Percentiles rank a stretch among this genome's conserved stretches.
These are phyloP conservation scores for Digitaria exilis DNA, from an alignment of 202 grass and related monocot genomes.

Conservation along the genomic window DNA sequence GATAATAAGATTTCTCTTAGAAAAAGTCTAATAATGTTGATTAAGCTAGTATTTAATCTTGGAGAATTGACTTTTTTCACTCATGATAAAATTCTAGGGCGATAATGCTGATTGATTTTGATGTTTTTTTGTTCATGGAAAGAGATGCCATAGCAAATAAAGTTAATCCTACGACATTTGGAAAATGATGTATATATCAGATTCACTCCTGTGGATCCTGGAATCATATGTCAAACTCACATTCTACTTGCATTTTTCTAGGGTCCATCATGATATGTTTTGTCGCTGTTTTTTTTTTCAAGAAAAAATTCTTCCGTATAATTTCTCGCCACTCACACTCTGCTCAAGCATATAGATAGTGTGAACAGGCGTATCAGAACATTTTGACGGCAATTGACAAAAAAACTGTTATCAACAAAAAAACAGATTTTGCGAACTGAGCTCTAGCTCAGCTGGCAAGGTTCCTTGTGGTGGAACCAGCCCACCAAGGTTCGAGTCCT, in stretches of 20 bases:
- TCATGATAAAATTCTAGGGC: background rate
- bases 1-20: background rate
- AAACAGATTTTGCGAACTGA: too few relatives aligned
- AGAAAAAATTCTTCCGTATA: background rate
- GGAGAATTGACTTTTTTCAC: background rate
- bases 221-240: slow-evolving; percentile 21
- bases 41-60: background rate
- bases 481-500: too few relatives aligned
- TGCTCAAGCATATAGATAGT: too few relatives aligned
- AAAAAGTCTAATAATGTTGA: background rate
- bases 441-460: too few relatives aligned
- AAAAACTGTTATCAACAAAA: too few relatives aligned
- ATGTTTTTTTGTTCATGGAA: background rate
- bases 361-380: too few relatives aligned
- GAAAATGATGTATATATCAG: slow-evolving; percentile 9
- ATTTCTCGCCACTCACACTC: background rate
- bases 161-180: background rate
- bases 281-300: too few relatives aligned
- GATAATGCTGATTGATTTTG: background rate
- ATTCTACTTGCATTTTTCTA: background rate
- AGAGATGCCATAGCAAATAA: slow-evolving; percentile 17
- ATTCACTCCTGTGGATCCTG: background rate
- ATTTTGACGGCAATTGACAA: too few relatives aligned
- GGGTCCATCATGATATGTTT: background rate
- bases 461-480: too few relatives aligned